Base-by-base conservation (phyloP, 768 basidiomycete species). In the Boletellus emodensis region DNA sequence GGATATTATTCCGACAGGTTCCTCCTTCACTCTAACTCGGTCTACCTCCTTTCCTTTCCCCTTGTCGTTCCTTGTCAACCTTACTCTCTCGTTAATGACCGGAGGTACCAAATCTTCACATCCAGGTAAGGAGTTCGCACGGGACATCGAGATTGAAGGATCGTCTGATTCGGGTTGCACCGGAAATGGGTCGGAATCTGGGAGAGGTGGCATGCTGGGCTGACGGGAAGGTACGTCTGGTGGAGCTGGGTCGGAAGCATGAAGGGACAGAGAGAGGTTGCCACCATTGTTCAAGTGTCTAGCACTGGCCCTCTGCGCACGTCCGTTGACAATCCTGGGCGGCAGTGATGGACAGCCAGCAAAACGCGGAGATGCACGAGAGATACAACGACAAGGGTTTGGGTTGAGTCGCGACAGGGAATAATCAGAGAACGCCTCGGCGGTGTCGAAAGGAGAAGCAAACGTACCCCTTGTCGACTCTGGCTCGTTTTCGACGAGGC, bases 381-480 rank as follows among this genome's bases (percentile, higher is more conserved):
- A 6, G 45, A 40, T 50, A 51, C 45, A 65, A 60, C 57, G 60
- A 61, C 61, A 66, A 58, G 59, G 56, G 64, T 71, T 67, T 48
- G 33, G 44, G 56, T 66, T 38, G 57, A 45, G 56, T 54, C 34
- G 43, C 37, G 52, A 61, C 40, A 54, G 44, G 44, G 50, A 57
- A 48, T 61, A 59, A 59, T 61, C 49, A 57, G 58, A 51, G 60
- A 55, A 47, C 55, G 49, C 30, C 40, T 58, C 56, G 51, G 62
- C 50, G 55, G 51, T 46, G 53, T 49, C 47, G 59, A 59, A 46
- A 48, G 57, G 62, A 58, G 57, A 65, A 43, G 51, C 42, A 41
- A 61, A 78, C 83, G 68, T 68, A 87, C 89, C 79, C 77, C 76
- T 85, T 85, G 69, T 86, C 84, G 54, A 80, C 68, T 69, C 86